These are phyloP conservation scores for Glaciozyma antarctica DNA, from an alignment of 768 basidiomycete species.

Conservation along the genomic window DNA sequence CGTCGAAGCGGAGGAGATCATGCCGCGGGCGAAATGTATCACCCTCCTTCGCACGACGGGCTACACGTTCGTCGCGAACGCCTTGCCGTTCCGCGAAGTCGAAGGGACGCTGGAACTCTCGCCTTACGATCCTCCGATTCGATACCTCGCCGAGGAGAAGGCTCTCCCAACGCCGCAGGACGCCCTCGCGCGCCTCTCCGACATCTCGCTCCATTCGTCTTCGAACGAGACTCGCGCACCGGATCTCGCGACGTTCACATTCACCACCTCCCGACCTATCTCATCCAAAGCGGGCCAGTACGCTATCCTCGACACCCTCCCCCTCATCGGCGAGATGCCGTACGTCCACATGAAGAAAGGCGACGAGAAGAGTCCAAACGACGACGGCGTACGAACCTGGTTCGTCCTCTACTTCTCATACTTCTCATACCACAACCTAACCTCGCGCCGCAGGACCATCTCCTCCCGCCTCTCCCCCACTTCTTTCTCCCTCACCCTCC, in stretches of 20 bases:
- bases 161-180: neutral
- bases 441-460: constrained; percentile 2
- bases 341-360: constrained; percentile 21
- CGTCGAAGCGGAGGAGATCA: neutral
- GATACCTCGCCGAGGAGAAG: constrained; percentile 14
- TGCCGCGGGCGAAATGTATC: constrained; percentile 17
- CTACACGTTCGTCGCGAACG: constrained; percentile 13
- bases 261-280: neutral
- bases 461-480: constrained; percentile 12
- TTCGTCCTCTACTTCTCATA: neutral
- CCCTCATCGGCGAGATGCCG: constrained; percentile 1
- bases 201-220: neutral
- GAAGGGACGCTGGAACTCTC: neutral
- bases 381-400: constrained; percentile 24
- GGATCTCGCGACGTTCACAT: constrained; percentile 10
- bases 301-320: constrained; percentile 14
- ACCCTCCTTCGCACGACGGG: constrained; percentile 7
- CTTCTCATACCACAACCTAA: neutral
- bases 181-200: neutral
- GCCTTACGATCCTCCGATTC: constrained; percentile 21
- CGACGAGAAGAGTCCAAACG: constrained; percentile 15
- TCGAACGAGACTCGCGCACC: neutral
- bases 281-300: constrained; percentile 18
- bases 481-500: constrained; percentile 19
- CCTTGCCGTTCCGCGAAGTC: neutral